Conservation (phyloP, 148 eudicot species). For the Pouteria glomerata region DNA sequence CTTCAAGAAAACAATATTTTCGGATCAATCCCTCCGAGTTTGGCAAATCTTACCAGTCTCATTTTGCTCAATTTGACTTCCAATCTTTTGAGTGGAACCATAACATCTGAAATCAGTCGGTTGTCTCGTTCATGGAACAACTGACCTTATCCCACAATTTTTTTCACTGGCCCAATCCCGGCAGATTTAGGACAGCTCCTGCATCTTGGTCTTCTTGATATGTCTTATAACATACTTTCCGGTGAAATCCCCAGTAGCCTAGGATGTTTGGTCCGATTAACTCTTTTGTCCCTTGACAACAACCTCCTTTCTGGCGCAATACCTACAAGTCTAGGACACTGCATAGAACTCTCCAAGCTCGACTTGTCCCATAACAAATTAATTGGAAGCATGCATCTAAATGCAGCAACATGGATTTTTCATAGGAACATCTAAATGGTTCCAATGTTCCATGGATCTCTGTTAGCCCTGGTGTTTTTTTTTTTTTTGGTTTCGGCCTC, state of each 20-base stretch:
- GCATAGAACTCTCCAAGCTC: constrained; percentile 21
- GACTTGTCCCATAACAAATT: constrained; percentile 36
- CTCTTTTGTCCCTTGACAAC: constrained; percentile 26
- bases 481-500: too few relatives aligned
- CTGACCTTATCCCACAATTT: constrained; percentile 27
- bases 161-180: constrained; percentile 27
- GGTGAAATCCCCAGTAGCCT: constrained; percentile 27
- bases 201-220: constrained; percentile 25
- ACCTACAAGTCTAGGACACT: constrained; percentile 26
- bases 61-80: constrained; percentile 23
- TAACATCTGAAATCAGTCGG: constrained; percentile 20
- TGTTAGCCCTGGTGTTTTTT: too few relatives aligned
- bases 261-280: constrained; percentile 17
- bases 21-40: constrained; percentile 29
- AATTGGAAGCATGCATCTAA: too few relatives aligned
- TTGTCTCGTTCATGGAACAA: constrained; percentile 8
- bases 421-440: too few relatives aligned
- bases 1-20: constrained; percentile 26
- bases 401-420: too few relatives aligned
- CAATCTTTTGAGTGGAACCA: constrained; percentile 25
- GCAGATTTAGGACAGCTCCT: constrained; percentile 18
- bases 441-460: too few relatives aligned
- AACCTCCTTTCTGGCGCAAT: constrained; percentile 32
- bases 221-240: constrained; percentile 27
- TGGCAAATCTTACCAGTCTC: constrained; percentile 21